phyloP scores from a whole-genome alignment of 441 rosid species.

The Adansonia grandidieri region DNA sequence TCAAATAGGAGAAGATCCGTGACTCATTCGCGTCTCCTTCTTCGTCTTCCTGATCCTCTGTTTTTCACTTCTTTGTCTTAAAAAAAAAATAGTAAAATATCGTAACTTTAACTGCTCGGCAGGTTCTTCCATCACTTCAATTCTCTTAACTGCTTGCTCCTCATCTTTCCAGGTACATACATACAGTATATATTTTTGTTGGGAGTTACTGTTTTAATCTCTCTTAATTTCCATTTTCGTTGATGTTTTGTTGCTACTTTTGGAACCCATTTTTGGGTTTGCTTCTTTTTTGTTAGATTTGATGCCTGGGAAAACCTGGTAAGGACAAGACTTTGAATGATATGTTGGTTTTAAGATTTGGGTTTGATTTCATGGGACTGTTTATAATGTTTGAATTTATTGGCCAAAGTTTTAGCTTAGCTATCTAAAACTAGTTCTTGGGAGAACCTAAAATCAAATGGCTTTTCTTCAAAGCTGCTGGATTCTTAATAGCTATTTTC shows the following conservation, averaged over 20 bases:
- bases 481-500: not conserved
- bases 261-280: slow-evolving; percentile 8
- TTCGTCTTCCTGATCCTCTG: not conserved
- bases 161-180: slow-evolving; percentile 5
- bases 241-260: not conserved
- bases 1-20: not conserved
- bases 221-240: not conserved
- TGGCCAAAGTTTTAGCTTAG: not conserved
- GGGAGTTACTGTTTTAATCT: not conserved
- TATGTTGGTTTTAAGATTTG: slow-evolving; percentile 4
- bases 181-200: not conserved
- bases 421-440: not conserved
- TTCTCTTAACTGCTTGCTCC: not conserved
- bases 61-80: not conserved
- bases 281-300: not conserved
- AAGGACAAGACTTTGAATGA: not conserved
- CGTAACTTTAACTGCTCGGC: not conserved
- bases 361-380: not conserved
- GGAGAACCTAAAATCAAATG: not conserved
- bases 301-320: slow-evolving; percentile 14
- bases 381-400: not conserved
- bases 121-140: not conserved
- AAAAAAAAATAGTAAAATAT: not conserved
- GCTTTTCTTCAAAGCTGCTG: not conserved
- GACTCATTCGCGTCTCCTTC: not conserved